A percentile compares a stretch with the other conserved stretches of the same genome.
These are phyloP conservation scores for Umbelopsis sp. DNA, from an alignment of 192 early-diverging fungal species.

Conservation along the genomic window DNA sequence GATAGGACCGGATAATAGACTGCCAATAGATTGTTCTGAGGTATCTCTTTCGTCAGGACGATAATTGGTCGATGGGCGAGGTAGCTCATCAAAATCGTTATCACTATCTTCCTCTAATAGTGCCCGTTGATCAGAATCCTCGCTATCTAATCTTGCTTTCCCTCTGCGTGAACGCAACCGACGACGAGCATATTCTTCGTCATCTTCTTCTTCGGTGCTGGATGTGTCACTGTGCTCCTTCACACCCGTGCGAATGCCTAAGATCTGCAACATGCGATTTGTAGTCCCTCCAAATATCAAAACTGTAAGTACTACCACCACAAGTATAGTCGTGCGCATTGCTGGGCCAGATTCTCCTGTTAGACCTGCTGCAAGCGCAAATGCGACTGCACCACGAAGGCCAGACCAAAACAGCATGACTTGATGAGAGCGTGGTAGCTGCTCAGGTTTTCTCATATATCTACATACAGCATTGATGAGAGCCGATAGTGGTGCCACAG, in stretches of 20 bases:
- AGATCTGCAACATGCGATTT: conserved; percentile 72
- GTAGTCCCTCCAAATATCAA: conserved; percentile 93
- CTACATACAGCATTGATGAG: conserved; percentile 77
- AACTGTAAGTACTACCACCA: conserved; percentile 91
- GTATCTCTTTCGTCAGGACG: conserved; percentile 7
- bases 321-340: conserved; percentile 86
- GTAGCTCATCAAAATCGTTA: conserved; percentile 22
- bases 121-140: conserved; percentile 15
- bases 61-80: background rate
- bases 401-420: conserved; percentile 97
- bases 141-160: background rate
- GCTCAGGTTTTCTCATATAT: conserved; percentile 52
- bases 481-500: conserved; percentile 82
- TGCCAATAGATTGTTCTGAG: conserved; percentile 37
- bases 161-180: conserved; percentile 13
- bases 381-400: conserved; percentile 94
- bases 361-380: conserved; percentile 88
- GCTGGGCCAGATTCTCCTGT: conserved; percentile 67
- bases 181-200: background rate
- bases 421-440: conserved; percentile 68
- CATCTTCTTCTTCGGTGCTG: conserved; percentile 47
- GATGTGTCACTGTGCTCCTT: conserved; percentile 48
- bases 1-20: conserved; percentile 39
- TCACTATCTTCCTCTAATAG: conserved; percentile 35
- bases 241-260: conserved; percentile 80